Evolutionary conservation across 441 rosid genomes (phyloP), one percentile per base, ranked within the genome.

Genomic region (Populus hybrid): DNA sequence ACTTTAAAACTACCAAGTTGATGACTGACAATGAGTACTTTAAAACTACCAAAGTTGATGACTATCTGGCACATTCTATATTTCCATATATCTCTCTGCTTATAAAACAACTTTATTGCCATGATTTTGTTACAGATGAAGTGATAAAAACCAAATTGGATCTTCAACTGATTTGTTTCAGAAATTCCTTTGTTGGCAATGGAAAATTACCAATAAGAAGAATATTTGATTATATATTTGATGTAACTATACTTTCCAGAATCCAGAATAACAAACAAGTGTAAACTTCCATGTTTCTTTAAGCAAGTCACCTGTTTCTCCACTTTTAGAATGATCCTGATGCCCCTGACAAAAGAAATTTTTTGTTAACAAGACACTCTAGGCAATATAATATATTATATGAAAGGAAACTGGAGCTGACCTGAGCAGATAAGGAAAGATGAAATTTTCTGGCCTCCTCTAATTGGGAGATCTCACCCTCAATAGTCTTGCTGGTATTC

Each of bases 361-460:
- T 63, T 57, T 38, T 2, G 78, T 79, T 67, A 79, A 53, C 14
- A 16, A 59, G 9, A 61, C 23, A 59, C 35, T 14, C 3, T 30
- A 14, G 23, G 67, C 53, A 61, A 77, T 70, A n/a, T 24, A 76
- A 77, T 46, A 18, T 59, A 26, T 21, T 71, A 24, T 46, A 71
- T 36, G 69, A 65, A 46, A 77, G 73, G 74, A 35, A 68, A 79
- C 63, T 30, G 32, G 32, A 35, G 38, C 26, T 80, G 82, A 91
- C 94, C 88, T 83, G 83, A 69, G 84, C 66, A 80, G 83, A 84
- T 74, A 89, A 81, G 70, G 91, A 87, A 84, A 88, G 80, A 76
- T 91, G 92, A 74, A 89, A 89, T 65, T 84, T 88, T 82, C 88
- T 89, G 72, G 88, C 88, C 75, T 88, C 92, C 82, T 88, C 90